Base-by-base conservation (phyloP, 768 basidiomycete species). In the Rossbeevera mucosa region DNA sequence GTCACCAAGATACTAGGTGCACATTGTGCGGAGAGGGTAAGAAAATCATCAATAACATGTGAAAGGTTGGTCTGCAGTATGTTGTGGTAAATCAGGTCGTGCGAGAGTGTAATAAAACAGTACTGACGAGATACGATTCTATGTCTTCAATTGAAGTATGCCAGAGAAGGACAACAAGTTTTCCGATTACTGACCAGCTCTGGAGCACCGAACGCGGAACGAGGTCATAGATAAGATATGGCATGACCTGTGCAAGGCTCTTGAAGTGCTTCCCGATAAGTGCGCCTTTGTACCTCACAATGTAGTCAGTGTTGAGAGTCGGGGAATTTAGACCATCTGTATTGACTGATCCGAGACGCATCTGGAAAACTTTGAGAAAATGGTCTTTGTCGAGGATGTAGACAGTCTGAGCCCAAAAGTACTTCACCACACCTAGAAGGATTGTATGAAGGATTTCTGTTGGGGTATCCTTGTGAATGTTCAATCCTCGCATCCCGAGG, bases 131-230 rank as follows among this genome's bases (percentile, higher is more conserved):
- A 55, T 77, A 79, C 16, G 59, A 44, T 5, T 72, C 62, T 16
- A 62, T 58, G 44, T 77, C 57, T 0, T 54, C 42, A n/a, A 79
- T 78, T 52, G 69, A 65, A 0, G 68, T 65, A 9, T 74, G 56
- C 78, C 78, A 80, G 0, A 79, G 57, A 0, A 76, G 60, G 0
- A 74, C 69, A 0, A 64, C 44, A 0, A 78, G 65, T 9, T 67
- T 61, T 0, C 72, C 72, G 14, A 72, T 57, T 0, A 71, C 60
- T 9, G 65, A 65, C 36, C 67, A 72, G 0, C 70, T 54, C 7
- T 48, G 9, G 18, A 74, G 68, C 1, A 65, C 61, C 2, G 5
- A 31, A 0, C 29, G 3, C 6, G 61, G 56, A 0, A 68, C 59
- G 5, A 78, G 59, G 18, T 72, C 67, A 18, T 74, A 63, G 0